Conservation (phyloP, 371 early-diverging fungal species). For the Chytridiales sp. region DNA sequence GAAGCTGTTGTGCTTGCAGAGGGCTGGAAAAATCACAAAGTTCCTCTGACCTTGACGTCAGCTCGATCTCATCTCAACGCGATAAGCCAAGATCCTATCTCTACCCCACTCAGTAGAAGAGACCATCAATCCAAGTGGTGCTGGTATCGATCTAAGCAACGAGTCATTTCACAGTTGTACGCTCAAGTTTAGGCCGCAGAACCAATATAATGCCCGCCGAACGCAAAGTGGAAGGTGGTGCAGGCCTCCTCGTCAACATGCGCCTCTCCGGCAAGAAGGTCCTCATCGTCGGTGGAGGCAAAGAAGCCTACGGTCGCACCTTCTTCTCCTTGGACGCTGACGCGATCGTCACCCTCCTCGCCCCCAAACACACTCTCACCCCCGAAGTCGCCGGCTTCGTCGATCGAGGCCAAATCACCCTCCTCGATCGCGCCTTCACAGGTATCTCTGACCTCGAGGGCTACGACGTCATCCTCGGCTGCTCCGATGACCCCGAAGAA, state of each 20-base stretch:
- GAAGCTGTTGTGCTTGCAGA: no score
- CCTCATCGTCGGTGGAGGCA: conserved; percentile 45
- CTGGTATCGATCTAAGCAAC: no score
- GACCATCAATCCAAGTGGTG: no score
- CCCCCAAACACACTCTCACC: conserved; percentile 42
- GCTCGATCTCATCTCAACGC: no score
- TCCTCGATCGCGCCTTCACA: conserved; percentile 45
- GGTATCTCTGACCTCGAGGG: conserved; percentile 9
- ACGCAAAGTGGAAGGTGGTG: no score
- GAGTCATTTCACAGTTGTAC: no score
- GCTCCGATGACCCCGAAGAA: conserved; percentile 73
- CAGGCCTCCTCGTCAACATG: conserved; percentile 29
- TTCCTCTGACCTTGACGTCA: no score
- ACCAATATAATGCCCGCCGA: no score
- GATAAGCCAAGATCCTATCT: no score
- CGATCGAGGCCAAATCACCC: conserved; percentile 54
- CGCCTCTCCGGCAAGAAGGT: conserved; percentile 38
- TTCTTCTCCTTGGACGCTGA: conserved; percentile 41
- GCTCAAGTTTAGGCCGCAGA: no score
- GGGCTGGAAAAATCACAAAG: no score
- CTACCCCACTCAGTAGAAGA: no score
- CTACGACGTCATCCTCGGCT: conserved; percentile 72
- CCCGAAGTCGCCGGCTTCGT: conserved; percentile 65
- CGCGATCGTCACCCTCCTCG: conserved; percentile 41
- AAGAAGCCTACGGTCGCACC: conserved; percentile 38